These are phyloP conservation scores for Hyaloscypha hepaticicola DNA, from an alignment of 495 filamentous ascomycete genomes.

Conservation along the genomic window DNA sequence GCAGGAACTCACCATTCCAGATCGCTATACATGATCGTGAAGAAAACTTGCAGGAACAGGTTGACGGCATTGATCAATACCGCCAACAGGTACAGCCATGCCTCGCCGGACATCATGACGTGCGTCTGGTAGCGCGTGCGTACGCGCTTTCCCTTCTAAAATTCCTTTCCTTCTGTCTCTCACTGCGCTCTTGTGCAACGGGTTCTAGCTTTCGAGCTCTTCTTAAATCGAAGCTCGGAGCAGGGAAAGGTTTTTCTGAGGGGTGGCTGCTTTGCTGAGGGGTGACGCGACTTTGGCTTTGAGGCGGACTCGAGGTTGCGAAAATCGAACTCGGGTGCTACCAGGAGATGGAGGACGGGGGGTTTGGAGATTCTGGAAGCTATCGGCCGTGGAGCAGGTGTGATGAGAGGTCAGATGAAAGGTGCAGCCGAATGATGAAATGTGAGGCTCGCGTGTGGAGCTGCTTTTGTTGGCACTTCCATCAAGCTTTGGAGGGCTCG, in stretches of 20 bases:
- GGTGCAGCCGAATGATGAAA: constrained; percentile 19
- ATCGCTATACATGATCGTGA: constrained; percentile 99
- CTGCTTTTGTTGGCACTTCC: constrained; percentile 10
- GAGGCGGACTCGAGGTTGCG: background rate
- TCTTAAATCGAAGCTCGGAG: background rate
- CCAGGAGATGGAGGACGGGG: background rate
- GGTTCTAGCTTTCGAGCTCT: background rate
- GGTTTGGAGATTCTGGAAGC: constrained; percentile 7
- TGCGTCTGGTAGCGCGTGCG: constrained; percentile 18
- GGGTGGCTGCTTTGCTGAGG: background rate
- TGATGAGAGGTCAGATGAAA: constrained; percentile 8
- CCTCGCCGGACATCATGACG: constrained; percentile 93
- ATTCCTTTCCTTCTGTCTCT: background rate
- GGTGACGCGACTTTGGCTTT: background rate
- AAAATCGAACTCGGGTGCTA: background rate
- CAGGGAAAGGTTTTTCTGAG: background rate
- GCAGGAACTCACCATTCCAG: constrained; percentile 80
- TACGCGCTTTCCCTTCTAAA: constrained; percentile 3
- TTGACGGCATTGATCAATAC: constrained; percentile 99
- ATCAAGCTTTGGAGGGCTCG: constrained; percentile 2
- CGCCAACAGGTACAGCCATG: constrained; percentile 97
- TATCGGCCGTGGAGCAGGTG: constrained; percentile 11
- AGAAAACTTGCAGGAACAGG: constrained; percentile 99
- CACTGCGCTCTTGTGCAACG: background rate
- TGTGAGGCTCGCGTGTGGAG: constrained; percentile 24